Base-by-base conservation (phyloP, 2,329 filamentous ascomycete species). In the Aspergillus sp. region DNA sequence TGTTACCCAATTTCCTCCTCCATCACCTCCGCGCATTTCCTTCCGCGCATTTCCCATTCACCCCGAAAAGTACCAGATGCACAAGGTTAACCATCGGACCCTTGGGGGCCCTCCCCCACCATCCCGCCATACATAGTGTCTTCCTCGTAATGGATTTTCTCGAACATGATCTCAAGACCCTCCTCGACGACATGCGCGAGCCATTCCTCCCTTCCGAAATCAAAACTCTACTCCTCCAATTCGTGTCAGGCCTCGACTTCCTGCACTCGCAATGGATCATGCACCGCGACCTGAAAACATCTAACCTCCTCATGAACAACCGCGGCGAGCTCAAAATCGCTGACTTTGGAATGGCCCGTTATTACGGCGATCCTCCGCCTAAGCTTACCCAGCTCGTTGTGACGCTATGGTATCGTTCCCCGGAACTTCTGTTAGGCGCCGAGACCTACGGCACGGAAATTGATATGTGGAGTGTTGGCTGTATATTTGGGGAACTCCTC, bases 101-200 rank as follows among this genome's bases (percentile, higher is more conserved):
- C 46, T 15, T 62, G 52, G 58, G 52, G 46, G 46, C 35, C 47
- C 23, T 45, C 46, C 56, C 50, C 41, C 46, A 39, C 50, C 52
- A 59, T 60, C 59, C 54, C 57, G 47, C 27, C 55, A 45, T 50
- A 51, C 51, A 44, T 37, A 91, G 88, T 77, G 89, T 97, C 64
- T 96, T 91, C 74, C 86, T 99, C 57, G 95, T 98, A 62, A 93
- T 99, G 82, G 93, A 97, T 71, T 99, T 98, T 75, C 82, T 97
- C 68, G 93, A 98, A 79, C 95, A 99, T 80, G 95, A 99, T 71
- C 86, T 99, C 57, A 96, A 96, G 76, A 90, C 89, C 55, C 84
- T 99, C 57, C 89, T 96, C 62, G 90, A 96, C 74, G 90, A 96
- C 71, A 96, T 98, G 91, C 85, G 89, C 52, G 91, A 97, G 71